phyloP scores from a whole-genome alignment of 495 filamentous ascomycete species.

The Aspergillus ostianus region DNA sequence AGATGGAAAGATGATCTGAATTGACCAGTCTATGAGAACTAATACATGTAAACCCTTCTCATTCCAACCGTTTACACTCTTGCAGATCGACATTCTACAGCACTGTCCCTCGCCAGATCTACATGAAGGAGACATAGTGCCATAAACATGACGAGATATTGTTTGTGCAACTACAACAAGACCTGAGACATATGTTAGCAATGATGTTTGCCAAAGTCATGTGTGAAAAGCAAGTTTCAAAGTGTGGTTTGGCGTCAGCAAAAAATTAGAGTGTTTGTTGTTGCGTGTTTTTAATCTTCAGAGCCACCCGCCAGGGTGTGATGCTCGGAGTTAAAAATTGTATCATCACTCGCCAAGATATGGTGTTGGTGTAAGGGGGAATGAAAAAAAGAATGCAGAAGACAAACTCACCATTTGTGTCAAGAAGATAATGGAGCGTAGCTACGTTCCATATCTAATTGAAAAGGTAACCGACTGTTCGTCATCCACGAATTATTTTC shows the following conservation, averaged over 20 bases:
- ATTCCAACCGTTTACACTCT: neutral
- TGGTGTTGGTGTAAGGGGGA: constrained; percentile 2
- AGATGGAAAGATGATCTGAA: too few relatives aligned
- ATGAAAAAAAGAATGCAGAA: neutral
- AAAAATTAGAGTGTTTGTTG: constrained; percentile 67
- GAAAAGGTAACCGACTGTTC: constrained; percentile 7
- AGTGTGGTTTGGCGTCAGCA: constrained; percentile 45
- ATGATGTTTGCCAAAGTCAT: constrained; percentile 13
- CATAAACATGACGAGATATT: neutral
- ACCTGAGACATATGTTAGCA: constrained; percentile 23
- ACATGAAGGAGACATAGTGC: too few relatives aligned
- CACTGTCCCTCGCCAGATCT: too few relatives aligned
- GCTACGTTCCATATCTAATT: constrained; percentile 42
- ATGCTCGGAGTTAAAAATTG: constrained; percentile 57
- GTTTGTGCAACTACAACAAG: neutral
- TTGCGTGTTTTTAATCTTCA: constrained; percentile 55
- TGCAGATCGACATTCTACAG: too few relatives aligned
- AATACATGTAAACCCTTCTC: neutral
- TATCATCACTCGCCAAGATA: constrained; percentile 49
- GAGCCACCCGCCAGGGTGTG: constrained; percentile 28
- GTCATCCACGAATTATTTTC: constrained; percentile 31
- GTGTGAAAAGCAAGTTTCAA: neutral
- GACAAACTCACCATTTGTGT: constrained; percentile 1
- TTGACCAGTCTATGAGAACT: too few relatives aligned
- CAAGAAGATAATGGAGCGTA: constrained; percentile 35